Evolutionary conservation across 1,139 yeast species (phyloP).

Genomic region (Saccharomyces hybrid): DNA sequence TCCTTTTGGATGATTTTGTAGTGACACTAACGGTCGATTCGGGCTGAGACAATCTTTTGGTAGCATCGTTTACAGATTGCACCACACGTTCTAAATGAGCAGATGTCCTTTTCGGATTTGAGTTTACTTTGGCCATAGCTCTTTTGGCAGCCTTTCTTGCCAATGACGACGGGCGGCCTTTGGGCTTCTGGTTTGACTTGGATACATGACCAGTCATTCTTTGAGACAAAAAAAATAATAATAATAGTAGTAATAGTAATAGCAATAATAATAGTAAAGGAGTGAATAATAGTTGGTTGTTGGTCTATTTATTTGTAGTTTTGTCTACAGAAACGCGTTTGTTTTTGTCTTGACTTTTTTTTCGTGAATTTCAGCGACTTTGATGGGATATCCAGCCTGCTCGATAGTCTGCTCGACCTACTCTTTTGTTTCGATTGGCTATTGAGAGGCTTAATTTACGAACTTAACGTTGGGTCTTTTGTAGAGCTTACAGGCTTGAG

Average conservation of each 20-base stretch:
- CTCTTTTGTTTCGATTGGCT: not conserved
- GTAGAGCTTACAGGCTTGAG: not conserved
- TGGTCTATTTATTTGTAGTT: not conserved
- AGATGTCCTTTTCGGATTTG: slow-evolving; percentile 5
- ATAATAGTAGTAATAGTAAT: not conserved
- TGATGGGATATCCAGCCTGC: too few relatives aligned
- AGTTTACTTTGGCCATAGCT: slow-evolving; percentile 18
- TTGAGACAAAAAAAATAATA: not conserved
- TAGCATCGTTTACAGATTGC: slow-evolving; percentile 49
- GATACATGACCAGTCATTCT: slow-evolving; percentile 9
- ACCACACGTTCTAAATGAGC: slow-evolving; percentile 32
- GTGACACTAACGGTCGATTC: slow-evolving; percentile 15
- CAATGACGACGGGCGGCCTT: slow-evolving; percentile 12
- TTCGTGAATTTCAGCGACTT: too few relatives aligned
- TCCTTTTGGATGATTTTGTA: slow-evolving; percentile 28
- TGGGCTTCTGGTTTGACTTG: slow-evolving; percentile 6
- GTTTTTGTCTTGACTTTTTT: not conserved
- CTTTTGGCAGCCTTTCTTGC: slow-evolving; percentile 25
- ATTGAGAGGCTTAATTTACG: not conserved
- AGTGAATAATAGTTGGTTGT: slow-evolving; percentile 17
- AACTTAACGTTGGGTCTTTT: not conserved
- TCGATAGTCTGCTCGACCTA: too few relatives aligned
- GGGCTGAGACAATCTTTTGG: slow-evolving; percentile 54
- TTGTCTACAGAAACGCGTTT: not conserved
- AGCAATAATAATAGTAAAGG: slow-evolving; percentile 4